A percentile compares a stretch with the other conserved stretches of the same genome.
These are phyloP conservation scores for Sabuloglossum arenarium DNA, from an alignment of 495 filamentous ascomycete genomes.

Conservation along the genomic window DNA sequence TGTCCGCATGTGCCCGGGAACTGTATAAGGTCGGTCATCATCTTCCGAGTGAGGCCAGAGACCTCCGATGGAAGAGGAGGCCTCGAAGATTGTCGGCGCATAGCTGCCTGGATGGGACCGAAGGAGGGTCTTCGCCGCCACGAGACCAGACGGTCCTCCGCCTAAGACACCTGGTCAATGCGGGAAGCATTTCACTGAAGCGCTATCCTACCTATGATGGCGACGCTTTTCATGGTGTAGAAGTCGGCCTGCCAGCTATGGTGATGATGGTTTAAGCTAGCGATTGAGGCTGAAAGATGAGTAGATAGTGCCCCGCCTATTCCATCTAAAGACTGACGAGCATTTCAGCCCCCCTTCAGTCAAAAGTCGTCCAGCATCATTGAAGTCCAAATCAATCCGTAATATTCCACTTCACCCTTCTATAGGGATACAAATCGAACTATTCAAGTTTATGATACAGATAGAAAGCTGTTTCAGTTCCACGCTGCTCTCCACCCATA, in stretches of 20 bases:
- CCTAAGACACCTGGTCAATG: slow-evolving; percentile 22
- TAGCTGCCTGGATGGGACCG: slow-evolving; percentile 36
- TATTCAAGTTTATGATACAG: neutral
- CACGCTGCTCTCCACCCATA: neutral
- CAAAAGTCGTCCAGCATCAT: no score
- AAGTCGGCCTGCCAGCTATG: neutral
- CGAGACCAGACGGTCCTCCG: slow-evolving; percentile 63
- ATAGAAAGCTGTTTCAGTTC: neutral
- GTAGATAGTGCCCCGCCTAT: no score
- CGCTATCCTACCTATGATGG: slow-evolving; percentile 38
- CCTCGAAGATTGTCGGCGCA: slow-evolving; percentile 50
- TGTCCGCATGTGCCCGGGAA: slow-evolving; percentile 50
- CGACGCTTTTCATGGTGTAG: slow-evolving; percentile 25
- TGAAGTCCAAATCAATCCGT: no score
- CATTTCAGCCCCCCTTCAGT: no score
- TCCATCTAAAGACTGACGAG: no score
- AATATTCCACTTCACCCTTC: neutral
- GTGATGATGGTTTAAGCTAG: no score
- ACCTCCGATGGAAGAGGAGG: slow-evolving; percentile 42
- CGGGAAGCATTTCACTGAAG: neutral
- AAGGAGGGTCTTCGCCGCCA: slow-evolving; percentile 60
- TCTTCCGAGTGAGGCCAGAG: slow-evolving; percentile 40
- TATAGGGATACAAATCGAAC: neutral
- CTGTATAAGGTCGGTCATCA: slow-evolving; percentile 18
- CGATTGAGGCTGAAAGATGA: no score